Base-by-base conservation (phyloP, 2,329 filamentous ascomycete species). In the Paecilomyces sp. region DNA sequence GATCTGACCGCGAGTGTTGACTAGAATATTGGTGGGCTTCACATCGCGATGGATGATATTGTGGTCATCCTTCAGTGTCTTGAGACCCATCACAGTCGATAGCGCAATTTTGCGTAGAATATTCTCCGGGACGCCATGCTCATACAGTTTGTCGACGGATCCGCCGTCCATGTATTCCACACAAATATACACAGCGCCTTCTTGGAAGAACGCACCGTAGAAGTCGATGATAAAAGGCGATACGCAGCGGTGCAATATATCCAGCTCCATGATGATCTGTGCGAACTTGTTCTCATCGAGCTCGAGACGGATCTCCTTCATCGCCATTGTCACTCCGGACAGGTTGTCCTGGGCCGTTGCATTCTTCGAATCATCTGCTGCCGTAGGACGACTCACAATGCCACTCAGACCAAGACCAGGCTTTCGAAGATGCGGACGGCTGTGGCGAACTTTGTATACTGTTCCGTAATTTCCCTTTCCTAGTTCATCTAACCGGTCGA, bases 121-220 rank as follows among this genome's bases (percentile, higher is more conserved):
- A 51, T 85, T 85, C 73, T 99, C 94, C 0, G 94, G 92, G 9
- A 99, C 88, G 53, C 94, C 94, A 61, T 92, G 91, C 11, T 84
- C 84, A 73, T 99, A 99, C 12, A 99, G 79, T 75, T 97, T 97
- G 80, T 99, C 94, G 70, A 97, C 92, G 41, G 92, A 97, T 7
- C 94, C 94, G 54, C 94, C 94, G 72, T 99, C 92, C 94, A 99
- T 99, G 76, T 92, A 96, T 77, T 99, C 94, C 74, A 99, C 96
- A 77, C 94, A 99, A 74, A 99, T 97, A 76, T 99, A 99, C 1
- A 99, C 94, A 0, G 94, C 94, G 30, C 94, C 93, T 78, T 99
- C 94, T 72, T 99, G 94, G 81, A 97, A 99, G 74, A 99, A 99
- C 4, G 94, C 94, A 0, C 94, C 94, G 73, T 97, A 99, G 70